Base-by-base conservation (phyloP, 2,329 filamentous ascomycete genomes). In the Aspergillus unguis region DNA sequence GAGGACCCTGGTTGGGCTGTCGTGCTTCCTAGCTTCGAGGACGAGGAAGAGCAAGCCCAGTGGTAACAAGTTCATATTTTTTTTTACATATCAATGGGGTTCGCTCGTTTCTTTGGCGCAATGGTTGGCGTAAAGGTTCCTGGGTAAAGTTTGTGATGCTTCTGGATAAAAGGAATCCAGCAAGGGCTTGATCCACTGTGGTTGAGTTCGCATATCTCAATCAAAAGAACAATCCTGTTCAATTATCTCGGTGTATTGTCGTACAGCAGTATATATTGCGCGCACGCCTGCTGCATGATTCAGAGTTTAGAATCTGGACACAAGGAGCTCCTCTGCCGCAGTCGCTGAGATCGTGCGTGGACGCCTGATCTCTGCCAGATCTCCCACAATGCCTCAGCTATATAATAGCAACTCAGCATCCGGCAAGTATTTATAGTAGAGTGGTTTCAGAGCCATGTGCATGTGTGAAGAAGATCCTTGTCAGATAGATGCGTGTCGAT, bases 1-100 rank as follows among this genome's bases (percentile, higher is more conserved):
- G 65, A 69, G 40, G 68, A 71, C 40, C 61, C 64, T 26, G 65
- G 65, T 11, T 72, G 70, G 70, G 70, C 72, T 59, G 67, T 72
- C 28, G 49, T 71, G 26, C 49, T 70, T 11, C 70, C 69, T 27
- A 63, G 50, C 38, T 63, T 70, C 31, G 69, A 70, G 5, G 67
- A 72, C 23, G 69, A 71, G 29, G 67, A 67, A 36, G 64, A 64
- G 43, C 50, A 58, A 4, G 8, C 23, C 26, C 58, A 40, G 32
- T 57, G 37, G 26, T n/a, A 35, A 9, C 9, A 35, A 32, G 3
- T 31, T 36, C 2, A 25, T 36, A 11, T 36, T 11, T n/a, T 11
- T 40, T 10, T 10, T 33, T 17, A 6, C 26, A 35, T 43, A 40
- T 31, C 17, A 11, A n/a, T 38, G 33, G 32, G 11, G 29, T 11